Base-by-base conservation (phyloP, 176 grass and related monocot species). In the Pontederia crassipes region DNA sequence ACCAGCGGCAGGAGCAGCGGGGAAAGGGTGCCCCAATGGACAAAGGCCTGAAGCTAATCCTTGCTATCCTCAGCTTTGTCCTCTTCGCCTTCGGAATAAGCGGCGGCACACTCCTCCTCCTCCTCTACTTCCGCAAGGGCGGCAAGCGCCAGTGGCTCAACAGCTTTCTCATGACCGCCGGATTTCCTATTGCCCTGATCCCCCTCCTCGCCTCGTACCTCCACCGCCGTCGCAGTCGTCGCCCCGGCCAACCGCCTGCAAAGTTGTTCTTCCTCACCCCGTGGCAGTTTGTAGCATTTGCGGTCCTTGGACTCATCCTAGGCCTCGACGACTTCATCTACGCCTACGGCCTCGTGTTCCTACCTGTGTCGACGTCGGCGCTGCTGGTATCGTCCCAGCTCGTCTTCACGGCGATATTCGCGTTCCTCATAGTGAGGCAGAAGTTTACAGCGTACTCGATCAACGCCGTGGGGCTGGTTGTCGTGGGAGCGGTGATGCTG, bases 71-170 rank as follows among this genome's bases (percentile, higher is more conserved):
- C 57, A 89, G 80, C 79, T 89, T 85, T 71, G 17, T 60, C 53
- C 72, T 86, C 48, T 77, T 95, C 77, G 80, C 73, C 8, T 0
- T 95, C 56, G 90, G 85, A 62, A 20, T 71, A 8, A 59, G 68
- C 18, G 71, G 79, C 53, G 69, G 69, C 24, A 82, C 90, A 17
- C 82, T 95, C 14, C 50, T 83, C 62, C 76, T 95, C 54, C 85
- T 82, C 20, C 20, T 24, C 20, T 24, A 24, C 20, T 24, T 24
- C 20, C 20, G 20, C 20, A 24, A 24, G 20, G 59, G 69, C 81
- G 35, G 86, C 89, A 15, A 24, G 45, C 81, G 79, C 15, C 75
- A 82, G 71, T 95, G 89, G 89, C 71, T 95, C 58, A 78, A 82
- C 10, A 83, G 82, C 55, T 75, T 73, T 8, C 67, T 95, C 61